Base-by-base conservation (phyloP, 257 asterid species). In the Primulina tabacum region DNA sequence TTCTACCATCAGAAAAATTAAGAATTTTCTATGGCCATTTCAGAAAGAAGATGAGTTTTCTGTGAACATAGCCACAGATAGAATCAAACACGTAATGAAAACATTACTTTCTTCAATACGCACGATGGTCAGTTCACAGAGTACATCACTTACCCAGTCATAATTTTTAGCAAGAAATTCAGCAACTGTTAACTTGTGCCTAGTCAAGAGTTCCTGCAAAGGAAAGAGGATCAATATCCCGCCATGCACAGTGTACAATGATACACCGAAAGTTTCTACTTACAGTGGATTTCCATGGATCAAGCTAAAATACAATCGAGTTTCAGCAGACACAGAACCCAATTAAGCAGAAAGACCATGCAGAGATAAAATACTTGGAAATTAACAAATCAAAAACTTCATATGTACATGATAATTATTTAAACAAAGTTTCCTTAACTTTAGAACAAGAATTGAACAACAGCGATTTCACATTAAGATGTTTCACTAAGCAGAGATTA, bases 131-230 rank as follows among this genome's bases (percentile, higher is more conserved):
- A 53, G 61, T 69, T 35, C 47, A 55, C 28, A 52, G 59, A 65
- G 72, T 32, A 68, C 53, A 76, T 37, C 17, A 68, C 85, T 78
- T 81, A 90, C 98, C 98, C 98, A 90, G 62, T 88, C 98, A 81
- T 92, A 92, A 71, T 90, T 92, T 65, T 88, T 88, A 16, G 95
- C 78, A 79, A 92, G 97, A 72, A 90, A 92, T 61, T 85, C 95
- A 64, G 98, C 93, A 58, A 92, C 98, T 2, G 98, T 92, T 57
- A 96, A 90, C 84, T 92, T 92, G 73, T 92, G 98, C 87, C 98
- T 84, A 12, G 98, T 92, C 88, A 92, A 73, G 74, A 92, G 85
- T 85, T 92, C 98, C 98, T 92, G 92, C 75, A 78, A 71, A 12
- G 4, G 24, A 16, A 59, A 64, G n/a, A 55, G 40, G 2, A 57